A percentile compares a stretch with the other conserved stretches of the same genome.
Conservation (phyloP, 768 basidiomycete species). For the Boletus patriciae region DNA sequence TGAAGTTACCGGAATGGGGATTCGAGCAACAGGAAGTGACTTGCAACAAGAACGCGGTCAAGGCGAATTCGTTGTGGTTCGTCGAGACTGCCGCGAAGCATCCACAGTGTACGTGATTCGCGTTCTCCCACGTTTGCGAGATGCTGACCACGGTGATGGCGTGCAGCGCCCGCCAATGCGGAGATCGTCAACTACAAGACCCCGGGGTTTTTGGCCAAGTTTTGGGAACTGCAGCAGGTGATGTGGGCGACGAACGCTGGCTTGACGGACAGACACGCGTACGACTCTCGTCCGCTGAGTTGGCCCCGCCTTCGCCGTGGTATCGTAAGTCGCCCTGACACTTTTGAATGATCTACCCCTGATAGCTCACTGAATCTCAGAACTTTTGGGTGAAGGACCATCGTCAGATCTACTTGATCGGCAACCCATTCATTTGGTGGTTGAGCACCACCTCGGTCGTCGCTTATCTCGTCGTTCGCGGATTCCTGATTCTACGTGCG, state of each 20-base stretch:
- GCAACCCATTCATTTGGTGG: constrained; percentile 96
- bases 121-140: background rate
- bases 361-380: constrained; percentile 39
- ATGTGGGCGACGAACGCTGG: constrained; percentile 99
- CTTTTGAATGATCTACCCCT: background rate
- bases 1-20: constrained; percentile 97
- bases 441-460: constrained; percentile 69
- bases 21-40: constrained; percentile 99
- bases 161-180: constrained; percentile 66
- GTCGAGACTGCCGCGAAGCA: constrained; percentile 80
- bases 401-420: constrained; percentile 91
- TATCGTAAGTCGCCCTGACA: constrained; percentile 61
- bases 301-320: constrained; percentile 94
- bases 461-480: constrained; percentile 67
- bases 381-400: constrained; percentile 99
- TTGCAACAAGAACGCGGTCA: constrained; percentile 96
- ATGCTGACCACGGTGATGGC: background rate
- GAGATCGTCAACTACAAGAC: constrained; percentile 85
- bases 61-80: constrained; percentile 89
- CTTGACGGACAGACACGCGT: constrained; percentile 90
- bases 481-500: constrained; percentile 79
- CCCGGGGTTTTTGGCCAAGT: constrained; percentile 90
- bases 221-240: constrained; percentile 86
- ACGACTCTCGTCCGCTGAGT: constrained; percentile 86
- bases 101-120: constrained; percentile 54